Percentiles rank a stretch among this genome's conserved stretches.
Evolutionary conservation across 1,139 yeast genomes (phyloP).

Genomic region (Yamadazyma kanchanaburiensis): DNA sequence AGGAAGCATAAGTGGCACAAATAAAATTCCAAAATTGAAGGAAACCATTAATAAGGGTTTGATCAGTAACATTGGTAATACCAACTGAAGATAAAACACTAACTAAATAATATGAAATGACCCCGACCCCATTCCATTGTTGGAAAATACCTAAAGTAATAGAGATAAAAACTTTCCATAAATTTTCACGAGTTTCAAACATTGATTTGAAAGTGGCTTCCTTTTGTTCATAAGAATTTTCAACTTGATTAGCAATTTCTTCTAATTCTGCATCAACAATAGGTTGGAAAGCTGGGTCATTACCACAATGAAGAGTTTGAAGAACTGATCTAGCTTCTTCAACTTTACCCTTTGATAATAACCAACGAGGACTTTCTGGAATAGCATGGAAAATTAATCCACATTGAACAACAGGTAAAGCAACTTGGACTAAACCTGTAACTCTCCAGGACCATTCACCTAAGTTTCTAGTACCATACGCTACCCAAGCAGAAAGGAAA

Average conservation of each 20-base stretch:
- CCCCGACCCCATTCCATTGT: constrained; percentile 16
- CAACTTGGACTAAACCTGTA: constrained; percentile 38
- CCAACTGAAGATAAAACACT: constrained; percentile 44
- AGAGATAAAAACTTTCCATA: constrained; percentile 14
- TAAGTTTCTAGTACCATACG: constrained; percentile 52
- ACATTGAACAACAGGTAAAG: constrained; percentile 31
- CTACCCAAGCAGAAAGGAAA: constrained; percentile 51
- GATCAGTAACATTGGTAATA: constrained; percentile 21
- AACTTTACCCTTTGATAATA: constrained; percentile 31
- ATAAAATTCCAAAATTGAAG: constrained; percentile 7
- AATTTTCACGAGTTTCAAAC: constrained; percentile 12
- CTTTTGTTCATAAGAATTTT: constrained; percentile 4
- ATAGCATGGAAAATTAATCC: constrained; percentile 28
- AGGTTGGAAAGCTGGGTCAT: constrained; percentile 4
- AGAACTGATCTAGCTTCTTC: constrained; percentile 52
- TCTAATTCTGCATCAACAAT: constrained; percentile 6
- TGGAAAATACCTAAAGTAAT: constrained; percentile 13
- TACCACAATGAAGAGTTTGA: constrained; percentile 14
- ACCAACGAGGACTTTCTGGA: constrained; percentile 68
- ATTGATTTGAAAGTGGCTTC: constrained; percentile 12
- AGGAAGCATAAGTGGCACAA: constrained; percentile 13
- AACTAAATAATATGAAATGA: constrained; percentile 35
- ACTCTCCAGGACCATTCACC: constrained; percentile 55
- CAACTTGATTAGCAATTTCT: constrained; percentile 5
- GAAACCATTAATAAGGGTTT: constrained; percentile 11